A percentile compares a stretch with the other conserved stretches of the same genome.
Conservation (phyloP, 441 rosid species). For the Erodium moschatum region DNA sequence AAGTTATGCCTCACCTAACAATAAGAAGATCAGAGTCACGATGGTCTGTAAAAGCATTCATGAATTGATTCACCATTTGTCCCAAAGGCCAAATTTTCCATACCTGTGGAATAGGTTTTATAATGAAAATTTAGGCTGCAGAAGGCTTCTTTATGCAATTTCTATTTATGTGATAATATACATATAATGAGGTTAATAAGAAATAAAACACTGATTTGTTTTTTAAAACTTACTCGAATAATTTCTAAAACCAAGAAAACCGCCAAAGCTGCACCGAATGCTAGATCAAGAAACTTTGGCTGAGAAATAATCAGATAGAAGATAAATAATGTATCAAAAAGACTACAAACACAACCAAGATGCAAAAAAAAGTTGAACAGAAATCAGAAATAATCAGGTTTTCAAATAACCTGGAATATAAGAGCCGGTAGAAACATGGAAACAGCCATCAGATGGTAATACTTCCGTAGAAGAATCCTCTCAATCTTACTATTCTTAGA, state of each 20-base stretch:
- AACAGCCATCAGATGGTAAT: slow-evolving; percentile 95
- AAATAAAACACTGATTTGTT: not conserved
- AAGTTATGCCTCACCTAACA: slow-evolving; percentile 46
- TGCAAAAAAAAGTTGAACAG: not conserved
- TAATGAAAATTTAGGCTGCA: not conserved
- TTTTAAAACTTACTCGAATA: slow-evolving; percentile 57
- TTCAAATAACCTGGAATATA: slow-evolving; percentile 68
- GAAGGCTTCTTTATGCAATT: not conserved
- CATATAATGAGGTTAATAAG: slow-evolving; percentile 4
- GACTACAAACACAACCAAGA: slow-evolving; percentile 9
- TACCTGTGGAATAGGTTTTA: slow-evolving; percentile 34
- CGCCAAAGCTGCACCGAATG: slow-evolving; percentile 89
- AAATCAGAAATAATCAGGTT: slow-evolving; percentile 12
- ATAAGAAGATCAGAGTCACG: slow-evolving; percentile 91
- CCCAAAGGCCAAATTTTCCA: slow-evolving; percentile 94
- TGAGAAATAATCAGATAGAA: slow-evolving; percentile 30
- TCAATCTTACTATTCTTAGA: slow-evolving; percentile 80
- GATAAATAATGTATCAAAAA: slow-evolving; percentile 13
- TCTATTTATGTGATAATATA: not conserved
- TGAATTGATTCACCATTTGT: slow-evolving; percentile 62
- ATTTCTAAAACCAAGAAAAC: slow-evolving; percentile 73
- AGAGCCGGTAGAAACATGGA: slow-evolving; percentile 90
- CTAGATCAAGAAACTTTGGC: slow-evolving; percentile 92
- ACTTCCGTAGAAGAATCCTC: slow-evolving; percentile 93
- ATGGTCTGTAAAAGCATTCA: slow-evolving; percentile 95